These are phyloP conservation scores for Acmispon strigosus DNA, from an alignment of 306 rosid species.

Conservation along the genomic window DNA sequence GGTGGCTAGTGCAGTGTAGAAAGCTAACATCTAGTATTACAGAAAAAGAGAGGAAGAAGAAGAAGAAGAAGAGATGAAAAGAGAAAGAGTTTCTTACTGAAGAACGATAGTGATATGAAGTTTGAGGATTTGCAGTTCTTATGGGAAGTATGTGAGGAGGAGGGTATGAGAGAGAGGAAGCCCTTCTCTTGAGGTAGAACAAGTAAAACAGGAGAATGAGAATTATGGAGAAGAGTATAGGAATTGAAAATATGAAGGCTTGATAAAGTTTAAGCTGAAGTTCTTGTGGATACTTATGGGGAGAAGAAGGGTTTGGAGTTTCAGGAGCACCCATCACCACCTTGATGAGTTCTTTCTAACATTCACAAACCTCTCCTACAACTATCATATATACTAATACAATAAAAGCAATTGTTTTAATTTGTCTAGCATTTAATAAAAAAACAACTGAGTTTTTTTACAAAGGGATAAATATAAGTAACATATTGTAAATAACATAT, in stretches of 20 bases:
- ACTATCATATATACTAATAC: neutral
- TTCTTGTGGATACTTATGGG: constrained; percentile 65
- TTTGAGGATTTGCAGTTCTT: constrained; percentile 13
- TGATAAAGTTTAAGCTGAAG: constrained; percentile 83
- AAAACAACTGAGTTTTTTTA: no score
- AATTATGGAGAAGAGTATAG: constrained; percentile 77
- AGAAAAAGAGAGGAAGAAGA: neutral
- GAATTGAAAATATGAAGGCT: constrained; percentile 90
- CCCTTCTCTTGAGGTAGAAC: constrained; percentile 85
- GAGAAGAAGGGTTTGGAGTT: constrained; percentile 39
- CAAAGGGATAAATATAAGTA: no score
- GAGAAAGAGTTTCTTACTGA: constrained; percentile 28
- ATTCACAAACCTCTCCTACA: neutral
- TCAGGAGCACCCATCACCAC: constrained; percentile 47
- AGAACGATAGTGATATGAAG: constrained; percentile 29
- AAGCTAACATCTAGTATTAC: neutral
- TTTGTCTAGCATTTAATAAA: no score
- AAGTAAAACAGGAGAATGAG: constrained; percentile 67
- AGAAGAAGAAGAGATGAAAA: neutral
- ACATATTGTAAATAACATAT: no score
- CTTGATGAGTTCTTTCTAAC: neutral
- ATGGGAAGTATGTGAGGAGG: constrained; percentile 35
- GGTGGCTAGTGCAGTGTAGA: neutral
- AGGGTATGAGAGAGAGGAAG: constrained; percentile 50
- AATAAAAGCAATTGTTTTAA: no score